Base-by-base conservation (phyloP, 768 basidiomycete species). In the Russula compacta region DNA sequence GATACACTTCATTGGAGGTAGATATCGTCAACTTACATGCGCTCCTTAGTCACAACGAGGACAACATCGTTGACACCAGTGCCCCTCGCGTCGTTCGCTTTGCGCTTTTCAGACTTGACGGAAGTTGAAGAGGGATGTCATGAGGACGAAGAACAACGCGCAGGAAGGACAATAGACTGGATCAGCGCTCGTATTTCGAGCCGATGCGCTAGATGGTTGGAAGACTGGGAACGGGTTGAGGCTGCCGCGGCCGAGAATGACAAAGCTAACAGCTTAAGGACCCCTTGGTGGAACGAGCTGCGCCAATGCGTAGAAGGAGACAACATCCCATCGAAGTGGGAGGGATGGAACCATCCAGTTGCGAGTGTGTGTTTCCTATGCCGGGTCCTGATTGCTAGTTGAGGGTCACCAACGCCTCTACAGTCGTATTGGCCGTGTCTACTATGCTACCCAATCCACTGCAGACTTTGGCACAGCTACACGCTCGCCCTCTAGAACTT, bases 201-300 rank as follows among this genome's bases (percentile, higher is more conserved):
- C 63, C 78, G 83, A 59, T 84, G 84, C 60, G 72, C 78, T 8
- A 81, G 78, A 69, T 93, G 91, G 91, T 78, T 89, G 35, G 82
- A 84, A 44, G 83, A 87, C 67, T 69, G 84, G 47, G 83, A 87
- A 60, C 76, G 72, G 35, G 60, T 72, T 1, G 74, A 74, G 52
- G 60, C 73, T 3, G 74, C 79, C 44, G 51, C 67, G 1, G 59
- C 65, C 29, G 67, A 68, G 46, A 67, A 67, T 54, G 66, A 67
- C 10, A 56, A 60, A 17, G 49, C 61, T 21, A 69, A 68, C 61
- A 63, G 66, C 32, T 57, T 74, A 47, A 75, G 81, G 53, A 83
- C 87, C 10, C 90, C 89, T 1, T 93, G 91, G 91, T 93, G 91
- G 91, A 86, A 90, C 64, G 91, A 93, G 69, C 77, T 93, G 42